A percentile compares a stretch with the other conserved stretches of the same genome.
These are phyloP conservation scores for Trichoderma simmonsii DNA, from an alignment of 2,329 filamentous ascomycete genomes.

Conservation along the genomic window DNA sequence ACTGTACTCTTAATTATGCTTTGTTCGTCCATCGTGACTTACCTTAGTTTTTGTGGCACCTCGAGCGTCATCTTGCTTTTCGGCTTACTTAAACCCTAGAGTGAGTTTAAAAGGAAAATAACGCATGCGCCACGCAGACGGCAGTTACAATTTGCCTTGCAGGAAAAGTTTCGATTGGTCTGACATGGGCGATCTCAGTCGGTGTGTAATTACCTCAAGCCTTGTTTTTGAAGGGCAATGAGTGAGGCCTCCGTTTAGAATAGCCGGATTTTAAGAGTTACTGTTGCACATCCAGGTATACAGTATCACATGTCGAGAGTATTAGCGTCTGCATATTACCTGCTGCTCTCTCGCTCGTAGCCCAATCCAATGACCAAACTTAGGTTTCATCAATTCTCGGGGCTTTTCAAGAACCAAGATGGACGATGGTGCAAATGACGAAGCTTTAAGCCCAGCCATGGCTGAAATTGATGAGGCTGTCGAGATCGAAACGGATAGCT, in stretches of 20 bases:
- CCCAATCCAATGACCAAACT: background rate
- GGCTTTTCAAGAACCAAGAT: background rate
- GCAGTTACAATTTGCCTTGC: background rate
- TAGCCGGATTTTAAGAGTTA: background rate
- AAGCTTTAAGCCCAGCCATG: background rate
- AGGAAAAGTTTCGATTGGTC: background rate
- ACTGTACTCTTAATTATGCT: background rate
- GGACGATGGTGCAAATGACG: background rate
- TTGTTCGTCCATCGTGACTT: background rate
- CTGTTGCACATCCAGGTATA: background rate
- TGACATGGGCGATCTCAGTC: background rate
- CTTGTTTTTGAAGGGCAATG: background rate
- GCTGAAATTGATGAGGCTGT: background rate
- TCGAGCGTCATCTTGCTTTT: background rate
- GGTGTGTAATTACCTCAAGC: conserved; percentile 16
- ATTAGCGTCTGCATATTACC: no score
- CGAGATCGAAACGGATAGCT: background rate
- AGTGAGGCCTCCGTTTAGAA: background rate
- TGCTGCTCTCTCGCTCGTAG: background rate
- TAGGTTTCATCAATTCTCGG: background rate
- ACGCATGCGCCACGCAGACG: conserved; percentile 1
- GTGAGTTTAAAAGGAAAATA: background rate
- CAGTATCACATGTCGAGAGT: background rate
- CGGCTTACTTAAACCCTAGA: background rate
- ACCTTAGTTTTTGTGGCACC: background rate